Evolutionary conservation across 108 stramenopile species (phyloP).

Genomic region (Asterionellopsis glacialis): DNA sequence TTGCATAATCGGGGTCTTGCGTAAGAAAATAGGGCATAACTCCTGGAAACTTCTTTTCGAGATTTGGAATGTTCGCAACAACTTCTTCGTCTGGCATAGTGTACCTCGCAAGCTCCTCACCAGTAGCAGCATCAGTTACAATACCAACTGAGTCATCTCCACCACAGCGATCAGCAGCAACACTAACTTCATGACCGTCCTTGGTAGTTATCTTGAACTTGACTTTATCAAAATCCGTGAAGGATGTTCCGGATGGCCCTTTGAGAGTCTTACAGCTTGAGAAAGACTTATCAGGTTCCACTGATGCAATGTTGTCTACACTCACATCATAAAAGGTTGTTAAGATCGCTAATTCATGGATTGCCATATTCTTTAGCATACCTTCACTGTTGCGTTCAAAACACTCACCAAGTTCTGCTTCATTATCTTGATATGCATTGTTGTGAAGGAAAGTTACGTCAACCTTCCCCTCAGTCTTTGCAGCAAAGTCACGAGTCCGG

Average conservation of each 20-base stretch:
- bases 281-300: constrained; percentile 59
- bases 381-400: constrained; percentile 84
- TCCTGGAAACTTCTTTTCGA: constrained; percentile 40
- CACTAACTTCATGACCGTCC: constrained; percentile 49
- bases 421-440: constrained; percentile 55
- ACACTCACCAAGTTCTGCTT: constrained; percentile 60
- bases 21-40: constrained; percentile 85
- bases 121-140: constrained; percentile 40
- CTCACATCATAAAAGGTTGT: constrained; percentile 75
- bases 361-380: constrained; percentile 90
- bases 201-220: constrained; percentile 66
- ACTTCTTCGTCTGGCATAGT: constrained; percentile 64
- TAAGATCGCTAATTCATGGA: constrained; percentile 77
- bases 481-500: constrained; percentile 38
- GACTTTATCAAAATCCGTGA: constrained; percentile 68
- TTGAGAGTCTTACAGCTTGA: constrained; percentile 22
- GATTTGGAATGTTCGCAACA: constrained; percentile 29
- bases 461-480: constrained; percentile 16
- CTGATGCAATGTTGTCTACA: constrained; percentile 54
- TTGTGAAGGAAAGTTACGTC: constrained; percentile 78
- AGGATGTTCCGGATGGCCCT: constrained; percentile 15
- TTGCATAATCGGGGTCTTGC: constrained; percentile 75
- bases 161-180: constrained; percentile 82
- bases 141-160: constrained; percentile 66
- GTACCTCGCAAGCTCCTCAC: constrained; percentile 50